Conservation (phyloP, 2,329 filamentous ascomycete genomes). For the Aspergillus phoenicis region DNA sequence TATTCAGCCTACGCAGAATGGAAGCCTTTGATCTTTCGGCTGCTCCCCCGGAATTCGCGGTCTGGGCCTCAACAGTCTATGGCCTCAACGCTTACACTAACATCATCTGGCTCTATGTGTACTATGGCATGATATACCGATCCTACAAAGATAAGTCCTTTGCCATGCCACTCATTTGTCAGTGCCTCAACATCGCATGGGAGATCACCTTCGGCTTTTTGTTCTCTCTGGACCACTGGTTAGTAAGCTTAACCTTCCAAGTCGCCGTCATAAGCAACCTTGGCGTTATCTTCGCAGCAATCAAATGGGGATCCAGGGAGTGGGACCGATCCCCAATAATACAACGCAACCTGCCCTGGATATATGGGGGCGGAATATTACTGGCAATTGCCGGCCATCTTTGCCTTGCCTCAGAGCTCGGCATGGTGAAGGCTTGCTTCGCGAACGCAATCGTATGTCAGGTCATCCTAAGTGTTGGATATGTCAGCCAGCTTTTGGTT, state of each 20-base stretch:
- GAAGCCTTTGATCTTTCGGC: neutral
- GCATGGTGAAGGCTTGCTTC: neutral
- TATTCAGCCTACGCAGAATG: neutral
- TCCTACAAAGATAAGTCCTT: neutral
- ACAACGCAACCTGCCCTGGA: neutral
- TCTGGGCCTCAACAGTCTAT: neutral
- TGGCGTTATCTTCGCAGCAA: neutral
- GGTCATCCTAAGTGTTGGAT: neutral
- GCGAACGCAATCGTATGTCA: neutral
- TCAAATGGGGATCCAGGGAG: neutral
- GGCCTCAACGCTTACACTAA: neutral
- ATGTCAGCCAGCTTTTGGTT: neutral
- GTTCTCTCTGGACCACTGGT: neutral
- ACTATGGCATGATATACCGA: neutral
- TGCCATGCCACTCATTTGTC: neutral
- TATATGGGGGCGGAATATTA: neutral
- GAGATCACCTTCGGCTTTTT: neutral
- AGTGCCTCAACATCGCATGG: neutral
- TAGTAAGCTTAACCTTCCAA: neutral
- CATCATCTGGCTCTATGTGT: neutral
- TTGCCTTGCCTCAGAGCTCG: neutral
- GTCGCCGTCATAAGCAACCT: neutral
- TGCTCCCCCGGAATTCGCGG: neutral
- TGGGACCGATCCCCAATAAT: neutral
- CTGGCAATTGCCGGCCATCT: neutral